phyloP scores from a whole-genome alignment of 2,329 filamentous ascomycete species.

The Botryotinia globosa region DNA sequence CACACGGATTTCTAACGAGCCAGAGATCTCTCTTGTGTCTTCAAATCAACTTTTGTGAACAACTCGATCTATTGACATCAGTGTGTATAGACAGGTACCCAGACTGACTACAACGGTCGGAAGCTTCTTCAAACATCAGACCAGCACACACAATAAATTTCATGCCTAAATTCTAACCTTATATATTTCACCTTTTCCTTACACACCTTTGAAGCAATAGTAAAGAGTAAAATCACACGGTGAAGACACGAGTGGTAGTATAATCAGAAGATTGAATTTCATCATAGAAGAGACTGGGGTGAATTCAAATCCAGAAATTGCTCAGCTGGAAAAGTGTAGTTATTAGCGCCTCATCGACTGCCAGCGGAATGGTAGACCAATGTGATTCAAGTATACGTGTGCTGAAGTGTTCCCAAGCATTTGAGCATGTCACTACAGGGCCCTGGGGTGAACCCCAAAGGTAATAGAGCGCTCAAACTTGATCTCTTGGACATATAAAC shows the following conservation, averaged over 20 bases:
- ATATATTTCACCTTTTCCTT: background rate
- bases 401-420: background rate
- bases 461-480: background rate
- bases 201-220: background rate
- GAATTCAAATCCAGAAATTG: background rate
- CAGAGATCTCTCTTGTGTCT: background rate
- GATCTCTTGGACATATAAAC: accelerated
- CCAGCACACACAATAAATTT: background rate
- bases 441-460: background rate
- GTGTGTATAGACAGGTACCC: too few species aligned
- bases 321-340: background rate
- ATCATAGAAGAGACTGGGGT: background rate
- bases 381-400: background rate
- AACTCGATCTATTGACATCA: background rate
- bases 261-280: background rate
- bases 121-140: background rate
- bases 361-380: background rate
- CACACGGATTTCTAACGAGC: too few species aligned
- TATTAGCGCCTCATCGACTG: background rate
- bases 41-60: background rate
- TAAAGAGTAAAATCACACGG: too few species aligned
- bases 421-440: background rate
- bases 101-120: too few species aligned
- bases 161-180: too few species aligned
- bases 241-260: background rate